Percentiles rank a stretch among this genome's conserved stretches.
These are phyloP conservation scores for Suhomyces tanzawaensis DNA, from an alignment of 805 yeast species.

Conservation along the genomic window DNA sequence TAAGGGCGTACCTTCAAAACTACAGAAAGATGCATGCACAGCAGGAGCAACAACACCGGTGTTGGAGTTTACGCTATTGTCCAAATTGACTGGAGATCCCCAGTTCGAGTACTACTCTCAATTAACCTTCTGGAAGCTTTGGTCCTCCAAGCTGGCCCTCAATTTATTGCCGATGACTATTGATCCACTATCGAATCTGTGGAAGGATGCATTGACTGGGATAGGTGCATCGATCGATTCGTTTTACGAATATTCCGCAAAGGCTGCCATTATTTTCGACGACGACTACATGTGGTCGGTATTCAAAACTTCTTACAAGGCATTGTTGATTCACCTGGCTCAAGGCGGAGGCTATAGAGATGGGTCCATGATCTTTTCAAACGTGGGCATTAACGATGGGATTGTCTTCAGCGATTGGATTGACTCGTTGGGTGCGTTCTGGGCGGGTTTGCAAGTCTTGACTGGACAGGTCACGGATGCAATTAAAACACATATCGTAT, in stretches of 20 bases:
- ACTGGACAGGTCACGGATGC: constrained; percentile 75
- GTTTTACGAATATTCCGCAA: constrained; percentile 83
- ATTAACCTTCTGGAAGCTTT: constrained; percentile 62
- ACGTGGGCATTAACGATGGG: constrained; percentile 58
- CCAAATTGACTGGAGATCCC: constrained; percentile 70
- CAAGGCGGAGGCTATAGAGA: constrained; percentile 22
- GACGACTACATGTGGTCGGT: constrained; percentile 64
- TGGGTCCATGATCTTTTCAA: constrained; percentile 47
- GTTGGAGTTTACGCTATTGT: constrained; percentile 74
- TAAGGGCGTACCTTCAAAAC: constrained; percentile 37
- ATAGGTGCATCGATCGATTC: constrained; percentile 92
- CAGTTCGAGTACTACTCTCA: constrained; percentile 63
- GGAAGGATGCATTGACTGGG: constrained; percentile 66
- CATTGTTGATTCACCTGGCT: constrained; percentile 48
- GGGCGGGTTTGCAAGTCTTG: constrained; percentile 80
- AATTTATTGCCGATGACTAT: constrained; percentile 78
- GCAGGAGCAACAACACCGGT: constrained; percentile 87
- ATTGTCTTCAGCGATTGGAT: constrained; percentile 61
- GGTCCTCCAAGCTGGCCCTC: constrained; percentile 62
- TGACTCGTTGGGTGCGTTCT: constrained; percentile 83
- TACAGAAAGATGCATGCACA: constrained; percentile 70
- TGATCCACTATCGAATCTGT: constrained; percentile 53
- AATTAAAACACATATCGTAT: constrained; percentile 55
- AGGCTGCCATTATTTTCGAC: constrained; percentile 65
- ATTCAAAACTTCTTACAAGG: constrained; percentile 49